Base-by-base conservation (phyloP, 305 asterid genomes). In the Fraxinus latifolia region DNA sequence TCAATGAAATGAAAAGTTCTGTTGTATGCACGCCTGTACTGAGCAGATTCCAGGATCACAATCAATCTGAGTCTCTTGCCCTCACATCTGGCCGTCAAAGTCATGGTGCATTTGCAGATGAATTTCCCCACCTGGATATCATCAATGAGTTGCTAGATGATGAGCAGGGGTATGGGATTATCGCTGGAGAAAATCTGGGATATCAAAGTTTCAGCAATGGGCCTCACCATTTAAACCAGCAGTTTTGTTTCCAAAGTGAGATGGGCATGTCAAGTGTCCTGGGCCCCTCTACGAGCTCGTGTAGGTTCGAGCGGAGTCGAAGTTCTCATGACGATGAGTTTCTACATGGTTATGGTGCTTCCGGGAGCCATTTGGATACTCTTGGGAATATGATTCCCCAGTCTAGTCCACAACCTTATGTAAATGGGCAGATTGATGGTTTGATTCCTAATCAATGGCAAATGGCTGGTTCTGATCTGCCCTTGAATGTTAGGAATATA, bases 141-240 rank as follows among this genome's bases (percentile, higher is more conserved):
- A 96, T 96, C 84, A 96, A 96, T 7, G 98, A 94, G 83, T 85
- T 96, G 87, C 97, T 96, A 6, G 98, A 94, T 14, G 98, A 96
- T 17, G 98, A 93, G 83, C 90, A 85, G 27, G 95, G 92, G 47
- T 81, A 81, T 1, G 93, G 95, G 78, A 87, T 74, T 36, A 76
- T 55, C 1, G 65, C 84, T 19, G 21, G 84, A 47, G 78, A 77
- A 31, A 85, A 80, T 84, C 74, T 83, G 17, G 79, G 89, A 84
- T 91, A 88, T 79, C 93, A 84, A 14, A 81, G 87, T 82, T 89
- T 86, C 87, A 82, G 86, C 85, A 88, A 87, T 7, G 92, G 87
- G 53, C 86, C 89, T 12, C 94, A 84, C 81, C 86, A 89, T 86
- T 81, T 91, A 73, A 88, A 82, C 90, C 84, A 91, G 75, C 99